Base-by-base conservation (phyloP, 2,329 filamentous ascomycete species). In the Cercospora canescens region DNA sequence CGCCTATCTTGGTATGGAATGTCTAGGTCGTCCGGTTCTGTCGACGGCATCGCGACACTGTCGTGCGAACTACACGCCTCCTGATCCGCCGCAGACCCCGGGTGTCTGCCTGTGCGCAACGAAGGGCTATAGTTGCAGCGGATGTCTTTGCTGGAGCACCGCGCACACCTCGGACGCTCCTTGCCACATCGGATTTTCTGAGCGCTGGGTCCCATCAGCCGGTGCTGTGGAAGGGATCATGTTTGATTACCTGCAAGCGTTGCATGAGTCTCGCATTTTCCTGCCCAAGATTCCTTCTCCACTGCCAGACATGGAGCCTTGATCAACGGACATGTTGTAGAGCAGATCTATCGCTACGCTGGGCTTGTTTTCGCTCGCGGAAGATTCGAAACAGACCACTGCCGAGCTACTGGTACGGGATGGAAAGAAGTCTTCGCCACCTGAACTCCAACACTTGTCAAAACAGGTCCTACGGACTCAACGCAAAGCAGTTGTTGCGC, bases 171-270 rank as follows among this genome's bases (percentile, higher is more conserved):
- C 8, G 62, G 62, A 52, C 55, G 62, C 39, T 64, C 62, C 28
- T 60, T 64, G 30, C 62, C 45, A 28, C 62, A 64, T 39, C 62
- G 62, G 26, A 64, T 60, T 34, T 63, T 63, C 37, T 59, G 61
- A 30, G 58, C 45, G 37, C 45, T 50, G 45, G 12, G 24, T 14
- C 45, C 12, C 45, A 28, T 50, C 12, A 50, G 45, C 45, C 21
- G 14, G 45, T 12, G 12, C 45, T 24, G 21, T 24, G 45, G 45
- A 26, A 50, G 45, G 14, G 45, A 24, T 50, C 21, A 50, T 50
- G 24, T 50, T 28, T 24, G 21, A 16, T 28, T 50, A 50, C 45
- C 58, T 60, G 39, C 58, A 60, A 21, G 16, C 39, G 30, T 60
- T 50, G 57, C 57, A 60, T 26, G 55, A 58, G 11, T 58, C 55